Conservation (phyloP, 208 protist species). For the Trypanosoma avium region DNA sequence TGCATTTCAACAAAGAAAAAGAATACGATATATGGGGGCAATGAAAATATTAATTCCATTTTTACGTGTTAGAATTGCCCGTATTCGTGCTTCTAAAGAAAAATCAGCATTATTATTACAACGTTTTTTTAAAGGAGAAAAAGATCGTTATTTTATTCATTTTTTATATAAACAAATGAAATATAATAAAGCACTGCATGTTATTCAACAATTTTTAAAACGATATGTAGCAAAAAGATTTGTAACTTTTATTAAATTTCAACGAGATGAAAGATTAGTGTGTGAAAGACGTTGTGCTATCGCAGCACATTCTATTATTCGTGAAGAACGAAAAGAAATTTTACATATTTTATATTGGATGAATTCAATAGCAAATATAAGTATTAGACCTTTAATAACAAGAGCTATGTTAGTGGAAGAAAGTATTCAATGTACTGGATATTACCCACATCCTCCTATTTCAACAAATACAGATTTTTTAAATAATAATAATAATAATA, state of each 20-base stretch:
- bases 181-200: constrained; percentile 39
- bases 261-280: constrained; percentile 64
- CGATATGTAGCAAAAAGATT: constrained; percentile 44
- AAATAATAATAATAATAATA: background rate
- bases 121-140: constrained; percentile 60
- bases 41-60: constrained; percentile 51
- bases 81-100: constrained; percentile 42
- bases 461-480: background rate
- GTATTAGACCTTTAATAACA: constrained; percentile 16
- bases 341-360: constrained; percentile 35
- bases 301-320: constrained; percentile 36
- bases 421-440: background rate
- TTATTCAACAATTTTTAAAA: constrained; percentile 40
- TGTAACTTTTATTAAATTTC: constrained; percentile 33
- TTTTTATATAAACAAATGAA: constrained; percentile 59
- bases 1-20: constrained; percentile 35
- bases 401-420: constrained; percentile 16
- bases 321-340: constrained; percentile 56
- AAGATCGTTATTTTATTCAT: constrained; percentile 50
- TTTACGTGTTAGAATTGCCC: constrained; percentile 36
- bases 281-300: constrained; percentile 49
- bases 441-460: background rate
- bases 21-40: constrained; percentile 34
- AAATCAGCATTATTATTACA: constrained; percentile 61
- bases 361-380: background rate